Percentiles rank a stretch among this genome's conserved stretches.
These are phyloP conservation scores for Aspergillus wentii DNA, from an alignment of 495 filamentous ascomycete species.

Conservation along the genomic window DNA sequence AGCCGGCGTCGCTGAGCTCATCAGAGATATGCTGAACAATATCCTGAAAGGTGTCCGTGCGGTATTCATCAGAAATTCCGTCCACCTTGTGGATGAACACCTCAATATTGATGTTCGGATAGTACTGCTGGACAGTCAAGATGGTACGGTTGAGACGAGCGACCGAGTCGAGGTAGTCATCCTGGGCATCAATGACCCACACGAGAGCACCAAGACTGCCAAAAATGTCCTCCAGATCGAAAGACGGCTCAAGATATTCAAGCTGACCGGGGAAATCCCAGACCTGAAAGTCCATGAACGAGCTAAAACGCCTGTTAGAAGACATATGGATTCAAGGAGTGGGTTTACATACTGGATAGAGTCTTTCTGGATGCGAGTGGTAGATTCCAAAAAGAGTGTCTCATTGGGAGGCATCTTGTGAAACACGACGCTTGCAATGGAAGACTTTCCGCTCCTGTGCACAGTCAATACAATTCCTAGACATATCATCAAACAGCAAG, in stretches of 20 bases:
- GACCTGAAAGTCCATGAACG: slow-evolving; percentile 98
- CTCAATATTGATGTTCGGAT: slow-evolving; percentile 89
- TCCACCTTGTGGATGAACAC: slow-evolving; percentile 99
- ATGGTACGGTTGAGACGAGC: slow-evolving; percentile 78
- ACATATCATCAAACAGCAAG: background rate
- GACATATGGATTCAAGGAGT: background rate
- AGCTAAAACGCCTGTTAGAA: slow-evolving; percentile 44
- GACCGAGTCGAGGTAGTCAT: slow-evolving; percentile 23
- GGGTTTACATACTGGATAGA: slow-evolving; percentile 68
- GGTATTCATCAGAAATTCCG: slow-evolving; percentile 90
- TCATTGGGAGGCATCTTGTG: slow-evolving; percentile 94
- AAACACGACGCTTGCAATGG: slow-evolving; percentile 95
- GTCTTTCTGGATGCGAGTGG: slow-evolving; percentile 86
- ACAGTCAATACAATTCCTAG: slow-evolving; percentile 3
- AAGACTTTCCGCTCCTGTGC: slow-evolving; percentile 89
- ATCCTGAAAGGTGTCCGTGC: slow-evolving; percentile 87
- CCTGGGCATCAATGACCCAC: slow-evolving; percentile 55
- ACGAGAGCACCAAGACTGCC: slow-evolving; percentile 83
- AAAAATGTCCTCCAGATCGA: slow-evolving; percentile 91
- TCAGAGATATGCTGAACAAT: slow-evolving; percentile 96
- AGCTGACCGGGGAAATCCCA: slow-evolving; percentile 96
- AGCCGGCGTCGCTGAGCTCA: slow-evolving; percentile 84
- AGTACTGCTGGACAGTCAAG: slow-evolving; percentile 75
- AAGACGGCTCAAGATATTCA: slow-evolving; percentile 76
- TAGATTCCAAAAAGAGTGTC: slow-evolving; percentile 91